Evolutionary conservation across 208 protist genomes (phyloP), one percentile per base, ranked within the genome.

Genomic region (Leishmania major): DNA sequence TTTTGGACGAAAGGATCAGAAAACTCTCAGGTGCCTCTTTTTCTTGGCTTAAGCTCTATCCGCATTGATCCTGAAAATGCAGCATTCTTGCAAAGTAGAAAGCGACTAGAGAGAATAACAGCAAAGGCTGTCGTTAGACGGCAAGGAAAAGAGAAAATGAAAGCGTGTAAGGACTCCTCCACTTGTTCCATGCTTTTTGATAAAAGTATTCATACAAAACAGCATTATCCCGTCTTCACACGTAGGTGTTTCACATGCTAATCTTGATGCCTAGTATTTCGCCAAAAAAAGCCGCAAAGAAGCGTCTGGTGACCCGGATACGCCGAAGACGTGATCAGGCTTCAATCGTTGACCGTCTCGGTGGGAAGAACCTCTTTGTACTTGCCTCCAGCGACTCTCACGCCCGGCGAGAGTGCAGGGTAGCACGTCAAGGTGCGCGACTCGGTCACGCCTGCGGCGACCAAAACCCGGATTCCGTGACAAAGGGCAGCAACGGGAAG

Each of bases 341-440:
- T 84, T 8, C 69, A 80, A 35, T 90, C 84, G 15, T 84, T 75
- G 8, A 92, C 86, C 17, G 60, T 80, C n/a, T 92, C 89, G 0
- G 81, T 87, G n/a, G 84, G 69, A 3, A 75, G 74, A 6, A 87
- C 86, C 22, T 90, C 82, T 49, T 89, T 83, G 75, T 86, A 90
- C 4, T 7, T 53, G 6, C 82, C 81, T 55, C 84, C 84, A 19
- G 76, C 79, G 35, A 85, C 31, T 1, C 81, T 81, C 28, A 89
- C 78, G 31, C 87, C 84, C 28, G 87, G 84, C 1, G 60, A 76
- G 35, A 90, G 80, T 69, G 87, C 83, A 17, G 84, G 75, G 75
- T 89, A 92, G 80, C 73, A 92, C 5, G 84, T 87, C 10, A 88
- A 59, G 15, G 75, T 88, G 35, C 84, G 64, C 1, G 77, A 83